A percentile compares a stretch with the other conserved stretches of the same genome.
phyloP scores from a whole-genome alignment of 192 early-diverging fungal genomes.

The Geranomyces michiganensis region DNA sequence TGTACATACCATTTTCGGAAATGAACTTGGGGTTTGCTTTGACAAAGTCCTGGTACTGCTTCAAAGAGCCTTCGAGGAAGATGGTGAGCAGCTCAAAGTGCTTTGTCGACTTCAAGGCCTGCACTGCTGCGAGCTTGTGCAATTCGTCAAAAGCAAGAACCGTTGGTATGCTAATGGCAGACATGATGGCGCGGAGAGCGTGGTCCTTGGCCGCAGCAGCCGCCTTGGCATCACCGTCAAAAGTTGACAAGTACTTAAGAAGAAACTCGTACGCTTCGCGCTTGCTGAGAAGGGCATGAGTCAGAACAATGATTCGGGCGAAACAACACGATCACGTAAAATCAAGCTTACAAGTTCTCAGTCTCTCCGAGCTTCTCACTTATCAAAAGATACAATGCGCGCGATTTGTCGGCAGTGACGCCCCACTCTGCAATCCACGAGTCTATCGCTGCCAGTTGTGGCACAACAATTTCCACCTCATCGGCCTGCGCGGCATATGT shows the following conservation, averaged over 20 bases:
- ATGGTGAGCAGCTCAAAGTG: conserved; percentile 73
- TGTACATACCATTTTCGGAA: conserved; percentile 49
- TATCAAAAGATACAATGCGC: conserved; percentile 65
- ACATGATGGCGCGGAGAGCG: conserved; percentile 66
- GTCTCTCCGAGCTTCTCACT: conserved; percentile 64
- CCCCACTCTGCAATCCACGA: conserved; percentile 73
- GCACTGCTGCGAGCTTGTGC: conserved; percentile 65
- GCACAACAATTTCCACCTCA: conserved; percentile 69
- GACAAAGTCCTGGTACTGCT: conserved; percentile 65
- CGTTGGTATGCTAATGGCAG: conserved; percentile 65
- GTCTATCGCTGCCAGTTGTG: conserved; percentile 66
- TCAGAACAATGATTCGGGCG: neutral
- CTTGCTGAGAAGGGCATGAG: neutral
- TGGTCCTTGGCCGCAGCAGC: conserved; percentile 55
- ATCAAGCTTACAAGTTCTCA: conserved; percentile 57
- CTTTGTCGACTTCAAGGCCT: conserved; percentile 53
- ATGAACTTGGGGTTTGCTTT: conserved; percentile 57
- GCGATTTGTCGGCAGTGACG: conserved; percentile 56
- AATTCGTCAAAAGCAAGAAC: conserved; percentile 82
- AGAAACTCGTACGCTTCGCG: conserved; percentile 58
- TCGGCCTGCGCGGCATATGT: conserved; percentile 70
- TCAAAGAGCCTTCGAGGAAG: conserved; percentile 68
- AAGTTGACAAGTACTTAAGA: conserved; percentile 68
- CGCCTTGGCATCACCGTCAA: conserved; percentile 44
- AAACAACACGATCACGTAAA: neutral